Evolutionary conservation across 2,329 filamentous ascomycete genomes (phyloP).

Genomic region (Coniosporium tulheliwenetii): DNA sequence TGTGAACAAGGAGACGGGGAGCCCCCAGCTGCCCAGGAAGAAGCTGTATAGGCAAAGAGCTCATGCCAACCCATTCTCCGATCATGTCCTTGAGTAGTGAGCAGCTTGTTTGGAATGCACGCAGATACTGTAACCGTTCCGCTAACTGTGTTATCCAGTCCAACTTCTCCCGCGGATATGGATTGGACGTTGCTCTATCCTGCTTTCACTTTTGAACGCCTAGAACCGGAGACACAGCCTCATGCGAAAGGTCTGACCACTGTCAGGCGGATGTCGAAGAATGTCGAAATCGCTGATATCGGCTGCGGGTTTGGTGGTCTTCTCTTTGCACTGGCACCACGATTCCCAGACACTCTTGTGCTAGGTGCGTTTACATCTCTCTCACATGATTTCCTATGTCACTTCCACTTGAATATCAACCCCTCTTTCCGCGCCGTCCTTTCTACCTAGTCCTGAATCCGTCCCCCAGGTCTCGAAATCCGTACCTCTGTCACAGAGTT

Average conservation of each 20-base stretch:
- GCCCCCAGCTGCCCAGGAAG: constrained; percentile 65
- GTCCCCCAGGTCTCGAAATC: constrained; percentile 65
- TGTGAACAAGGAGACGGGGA: constrained; percentile 22
- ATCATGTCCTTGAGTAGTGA: constrained; percentile 81
- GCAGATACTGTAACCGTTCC: not conserved
- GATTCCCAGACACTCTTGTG: constrained; percentile 67
- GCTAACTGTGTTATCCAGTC: constrained; percentile 34
- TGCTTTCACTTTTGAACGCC: constrained; percentile 38
- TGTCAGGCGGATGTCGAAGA: constrained; percentile 36
- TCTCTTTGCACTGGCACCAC: constrained; percentile 67
- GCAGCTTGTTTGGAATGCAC: constrained; percentile 12
- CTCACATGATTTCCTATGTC: not conserved
- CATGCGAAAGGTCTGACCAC: constrained; percentile 4
- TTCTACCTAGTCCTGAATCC: too few relatives aligned
- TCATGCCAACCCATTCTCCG: constrained; percentile 95
- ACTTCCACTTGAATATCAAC: not conserved
- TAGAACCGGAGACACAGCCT: not conserved
- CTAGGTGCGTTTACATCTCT: constrained; percentile 43
- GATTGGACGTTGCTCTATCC: constrained; percentile 83
- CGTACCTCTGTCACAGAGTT: constrained; percentile 80
- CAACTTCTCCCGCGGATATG: constrained; percentile 66
- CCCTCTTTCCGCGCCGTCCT: not conserved
- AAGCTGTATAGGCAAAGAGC: constrained; percentile 93
- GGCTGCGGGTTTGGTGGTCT: constrained; percentile 93
- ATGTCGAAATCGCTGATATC: constrained; percentile 89